A percentile compares a stretch with the other conserved stretches of the same genome.
phyloP scores from a whole-genome alignment of 148 eudicot genomes.

The Diospyros kaki region DNA sequence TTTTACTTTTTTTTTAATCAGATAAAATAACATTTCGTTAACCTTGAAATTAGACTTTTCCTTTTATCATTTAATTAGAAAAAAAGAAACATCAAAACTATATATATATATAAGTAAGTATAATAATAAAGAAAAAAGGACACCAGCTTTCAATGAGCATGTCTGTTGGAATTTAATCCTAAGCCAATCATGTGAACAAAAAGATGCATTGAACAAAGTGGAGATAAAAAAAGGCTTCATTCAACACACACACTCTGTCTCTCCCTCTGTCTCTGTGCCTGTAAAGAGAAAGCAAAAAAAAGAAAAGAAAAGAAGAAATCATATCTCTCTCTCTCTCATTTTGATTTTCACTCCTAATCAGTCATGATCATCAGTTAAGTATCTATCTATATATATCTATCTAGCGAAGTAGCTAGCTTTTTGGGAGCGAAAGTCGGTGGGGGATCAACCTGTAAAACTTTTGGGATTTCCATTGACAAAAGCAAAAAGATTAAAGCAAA shows the following conservation, averaged over 20 bases:
- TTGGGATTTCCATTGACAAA: background rate
- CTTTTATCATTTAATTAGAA: background rate
- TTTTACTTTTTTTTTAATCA: too few relatives aligned
- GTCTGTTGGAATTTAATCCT: background rate
- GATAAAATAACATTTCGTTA: too few relatives aligned
- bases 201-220: background rate
- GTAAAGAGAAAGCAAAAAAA: background rate
- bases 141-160: background rate
- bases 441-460: background rate
- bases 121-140: background rate
- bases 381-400: too few relatives aligned
- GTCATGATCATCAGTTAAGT: too few relatives aligned
- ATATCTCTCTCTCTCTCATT: background rate
- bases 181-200: background rate
- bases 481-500: constrained; percentile 11
- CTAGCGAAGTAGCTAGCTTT: background rate
- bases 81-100: background rate
- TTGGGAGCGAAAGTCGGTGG: background rate
- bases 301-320: too few relatives aligned
- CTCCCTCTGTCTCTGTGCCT: constrained; percentile 11
- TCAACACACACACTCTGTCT: constrained; percentile 11
- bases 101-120: background rate
- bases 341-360: background rate
- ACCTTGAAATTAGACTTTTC: too few relatives aligned
- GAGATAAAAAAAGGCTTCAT: background rate